A percentile compares a stretch with the other conserved stretches of the same genome.
Conservation (phyloP, 345 rosid species). For the Camelina neglecta region DNA sequence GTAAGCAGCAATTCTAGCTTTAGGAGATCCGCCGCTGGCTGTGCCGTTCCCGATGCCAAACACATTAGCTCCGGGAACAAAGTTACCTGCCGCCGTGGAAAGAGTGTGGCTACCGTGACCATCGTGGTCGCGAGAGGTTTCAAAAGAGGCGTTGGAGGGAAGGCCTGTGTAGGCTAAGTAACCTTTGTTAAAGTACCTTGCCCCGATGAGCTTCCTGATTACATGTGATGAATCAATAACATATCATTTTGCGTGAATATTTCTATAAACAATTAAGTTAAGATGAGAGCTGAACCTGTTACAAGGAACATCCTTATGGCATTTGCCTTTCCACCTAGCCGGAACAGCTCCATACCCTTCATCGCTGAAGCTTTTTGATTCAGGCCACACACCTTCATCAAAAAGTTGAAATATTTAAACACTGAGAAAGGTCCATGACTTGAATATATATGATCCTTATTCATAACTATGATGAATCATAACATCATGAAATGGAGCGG, state of each 20-base stretch:
- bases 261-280: not conserved
- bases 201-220: conserved; percentile 69
- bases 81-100: conserved; percentile 66
- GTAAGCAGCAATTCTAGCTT: conserved; percentile 65
- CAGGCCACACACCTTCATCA: conserved; percentile 66
- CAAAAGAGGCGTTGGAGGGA: conserved; percentile 41
- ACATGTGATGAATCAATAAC: not conserved
- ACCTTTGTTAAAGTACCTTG: conserved; percentile 70
- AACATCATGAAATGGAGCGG: no score
- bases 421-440: not conserved
- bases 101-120: conserved; percentile 73
- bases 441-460: not conserved
- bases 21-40: conserved; percentile 74
- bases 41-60: conserved; percentile 60
- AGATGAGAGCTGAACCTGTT: conserved; percentile 51
- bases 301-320: conserved; percentile 53
- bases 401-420: not conserved
- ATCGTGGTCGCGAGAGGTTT: conserved; percentile 46
- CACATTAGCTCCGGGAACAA: conserved; percentile 52
- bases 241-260: not conserved
- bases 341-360: conserved; percentile 61
- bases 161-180: conserved; percentile 41
- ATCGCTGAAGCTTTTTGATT: conserved; percentile 65
- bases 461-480: not conserved
- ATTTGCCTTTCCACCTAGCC: conserved; percentile 60